Base-by-base conservation (phyloP, 2,329 filamentous ascomycete species). In the Lecanosticta acicola region DNA sequence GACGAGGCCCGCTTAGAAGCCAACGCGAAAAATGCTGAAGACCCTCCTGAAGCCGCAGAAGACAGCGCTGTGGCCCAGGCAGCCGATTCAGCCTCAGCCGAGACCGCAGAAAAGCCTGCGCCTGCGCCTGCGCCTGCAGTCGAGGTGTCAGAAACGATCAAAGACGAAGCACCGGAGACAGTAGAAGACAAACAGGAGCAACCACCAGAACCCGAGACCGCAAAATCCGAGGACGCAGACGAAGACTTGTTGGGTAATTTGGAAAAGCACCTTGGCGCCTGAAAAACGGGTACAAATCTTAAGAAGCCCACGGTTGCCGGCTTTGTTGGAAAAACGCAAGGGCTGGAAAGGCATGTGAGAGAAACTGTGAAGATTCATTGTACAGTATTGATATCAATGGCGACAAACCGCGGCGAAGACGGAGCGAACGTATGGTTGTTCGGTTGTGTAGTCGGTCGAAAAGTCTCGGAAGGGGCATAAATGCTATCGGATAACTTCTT, bases 221-320 rank as follows among this genome's bases (percentile, higher is more conserved):
- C 36, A 7, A 45, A 42, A 19, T 34, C 39, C 8, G 43, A 38
- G 13, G 54, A 60, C 21, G 58, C 49, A 16, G 57, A 58, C 9
- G 59, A 62, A 11, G 60, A 62, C 41, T 37, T 62, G 7, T 55
- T 61, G 3, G 59, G 58, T 5, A 59, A 56, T 46, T 47, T 62
- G 24, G 58, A 60, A 39, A 60, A 60, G 48, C 49, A 56, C 34
- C 48, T 60, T 4, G 55, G 49, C 3, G 29, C 17, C 13, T 26
- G 34, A 16, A 20, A 41, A 13, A 17, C 8, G 19, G 35, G n/a
- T n/a, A 35, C 5, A n/a, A 35, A 11, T 7, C 24, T 29, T 29
- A 11, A 29, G 24, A 29, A 11, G 7, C 7, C 24, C 24, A 29
- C 24, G 24, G 11, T 11, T 29, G 5, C 24, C 24, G 5, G 24